phyloP scores from a whole-genome alignment of 2,329 filamentous ascomycete species.

The Boeremia lycopersici region DNA sequence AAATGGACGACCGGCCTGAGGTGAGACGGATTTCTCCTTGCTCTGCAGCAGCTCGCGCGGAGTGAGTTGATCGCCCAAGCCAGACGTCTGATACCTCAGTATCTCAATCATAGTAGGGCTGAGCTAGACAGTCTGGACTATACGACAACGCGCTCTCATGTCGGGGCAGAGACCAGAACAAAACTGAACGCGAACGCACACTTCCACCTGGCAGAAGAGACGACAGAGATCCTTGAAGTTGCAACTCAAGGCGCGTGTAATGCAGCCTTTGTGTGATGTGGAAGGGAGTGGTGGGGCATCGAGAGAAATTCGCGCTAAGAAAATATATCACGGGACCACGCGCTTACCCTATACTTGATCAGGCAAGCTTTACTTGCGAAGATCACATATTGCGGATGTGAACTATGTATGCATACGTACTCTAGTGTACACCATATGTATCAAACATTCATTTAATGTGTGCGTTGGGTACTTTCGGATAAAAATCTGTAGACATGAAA shows the following conservation, averaged over 20 bases:
- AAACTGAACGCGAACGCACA: not conserved
- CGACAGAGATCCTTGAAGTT: not conserved
- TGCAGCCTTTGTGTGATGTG: not conserved
- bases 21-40: not conserved
- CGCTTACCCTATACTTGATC: slow-evolving; percentile 8
- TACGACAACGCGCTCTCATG: not conserved
- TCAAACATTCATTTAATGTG: no score
- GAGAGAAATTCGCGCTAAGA: slow-evolving; percentile 30
- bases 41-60: not conserved
- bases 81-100: not conserved
- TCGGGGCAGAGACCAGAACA: not conserved
- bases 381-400: not conserved
- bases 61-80: not conserved
- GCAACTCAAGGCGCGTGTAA: not conserved
- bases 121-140: not conserved
- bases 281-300: slow-evolving; percentile 19
- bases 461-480: no score
- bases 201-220: not conserved
- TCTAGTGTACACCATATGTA: no score
- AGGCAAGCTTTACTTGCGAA: not conserved
- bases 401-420: no score
- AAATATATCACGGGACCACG: slow-evolving; percentile 35
- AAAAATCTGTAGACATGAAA: no score
- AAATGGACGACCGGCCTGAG: not conserved
- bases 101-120: not conserved